Conservation (phyloP, 306 rosid genomes). For the Mimosa bimucronata region DNA sequence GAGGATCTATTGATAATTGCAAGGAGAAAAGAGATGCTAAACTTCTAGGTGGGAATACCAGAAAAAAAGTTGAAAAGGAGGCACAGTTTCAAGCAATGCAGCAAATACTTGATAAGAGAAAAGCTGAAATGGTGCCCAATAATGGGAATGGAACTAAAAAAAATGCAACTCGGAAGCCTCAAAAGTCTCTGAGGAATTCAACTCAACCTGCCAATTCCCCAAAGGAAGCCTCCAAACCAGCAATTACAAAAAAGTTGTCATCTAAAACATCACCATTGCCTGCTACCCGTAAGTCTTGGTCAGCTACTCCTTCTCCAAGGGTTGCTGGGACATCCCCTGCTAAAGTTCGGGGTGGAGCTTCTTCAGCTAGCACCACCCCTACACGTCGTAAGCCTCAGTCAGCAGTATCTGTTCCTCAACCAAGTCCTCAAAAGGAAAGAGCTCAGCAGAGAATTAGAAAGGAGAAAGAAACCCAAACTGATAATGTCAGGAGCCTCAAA, state of each 20-base stretch:
- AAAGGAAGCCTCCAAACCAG: slow-evolving; percentile 62
- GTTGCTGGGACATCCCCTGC: slow-evolving; percentile 64
- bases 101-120: slow-evolving; percentile 67
- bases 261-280: slow-evolving; percentile 69
- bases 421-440: slow-evolving; percentile 58
- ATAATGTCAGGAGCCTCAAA: slow-evolving; percentile 50
- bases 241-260: slow-evolving; percentile 49
- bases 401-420: slow-evolving; percentile 52
- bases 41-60: slow-evolving; percentile 65
- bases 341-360: slow-evolving; percentile 50
- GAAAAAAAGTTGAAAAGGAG: slow-evolving; percentile 66
- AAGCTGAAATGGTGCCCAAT: slow-evolving; percentile 67
- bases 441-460: slow-evolving; percentile 56
- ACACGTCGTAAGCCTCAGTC: slow-evolving; percentile 58
- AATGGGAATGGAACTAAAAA: slow-evolving; percentile 56
- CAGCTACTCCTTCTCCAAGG: slow-evolving; percentile 73
- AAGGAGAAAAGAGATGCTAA: slow-evolving; percentile 90
- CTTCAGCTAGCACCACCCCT: slow-evolving; percentile 67
- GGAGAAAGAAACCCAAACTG: slow-evolving; percentile 60
- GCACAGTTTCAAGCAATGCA: slow-evolving; percentile 69
- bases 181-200: slow-evolving; percentile 53
- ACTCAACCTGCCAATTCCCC: slow-evolving; percentile 58
- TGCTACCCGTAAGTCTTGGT: slow-evolving; percentile 90
- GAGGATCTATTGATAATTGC: slow-evolving; percentile 78
- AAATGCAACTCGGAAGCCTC: slow-evolving; percentile 51